phyloP scores from a whole-genome alignment of 352 stramenopile species.

The Phytopythium montanum region DNA sequence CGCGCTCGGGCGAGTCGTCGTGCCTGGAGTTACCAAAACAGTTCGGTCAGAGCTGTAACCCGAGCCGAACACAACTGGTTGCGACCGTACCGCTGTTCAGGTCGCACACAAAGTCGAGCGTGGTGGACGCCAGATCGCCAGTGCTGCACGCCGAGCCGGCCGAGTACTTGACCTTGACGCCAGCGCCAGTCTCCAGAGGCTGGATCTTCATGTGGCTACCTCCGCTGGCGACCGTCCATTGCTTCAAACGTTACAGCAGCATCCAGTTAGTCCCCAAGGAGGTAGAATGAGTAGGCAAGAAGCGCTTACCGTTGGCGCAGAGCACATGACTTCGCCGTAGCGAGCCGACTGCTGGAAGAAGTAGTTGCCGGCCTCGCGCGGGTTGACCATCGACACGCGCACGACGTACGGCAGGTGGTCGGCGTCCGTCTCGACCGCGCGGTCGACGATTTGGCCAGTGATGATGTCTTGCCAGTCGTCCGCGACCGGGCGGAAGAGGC shows the following conservation, averaged over 20 bases:
- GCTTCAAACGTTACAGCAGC: conserved; percentile 23
- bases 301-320: conserved; percentile 49
- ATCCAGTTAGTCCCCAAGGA: conserved; percentile 6
- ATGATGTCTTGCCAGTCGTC: conserved; percentile 47
- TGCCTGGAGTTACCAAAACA: conserved; percentile 23
- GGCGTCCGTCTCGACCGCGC: conserved; percentile 40
- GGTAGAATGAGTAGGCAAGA: not conserved
- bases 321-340: conserved; percentile 73
- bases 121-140: conserved; percentile 42
- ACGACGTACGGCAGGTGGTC: conserved; percentile 54
- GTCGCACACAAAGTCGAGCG: conserved; percentile 68
- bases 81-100: conserved; percentile 43
- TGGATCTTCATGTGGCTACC: conserved; percentile 63
- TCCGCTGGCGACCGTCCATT: conserved; percentile 67
- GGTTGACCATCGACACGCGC: conserved; percentile 50
- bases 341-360: conserved; percentile 63
- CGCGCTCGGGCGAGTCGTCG: conserved; percentile 30
- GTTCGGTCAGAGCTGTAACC: not conserved
- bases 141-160: conserved; percentile 47
- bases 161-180: conserved; percentile 54
- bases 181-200: conserved; percentile 45
- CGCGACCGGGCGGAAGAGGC: conserved; percentile 61
- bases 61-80: not conserved
- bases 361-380: conserved; percentile 52
- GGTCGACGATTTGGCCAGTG: conserved; percentile 53